A percentile compares a stretch with the other conserved stretches of the same genome.
Evolutionary conservation across 495 filamentous ascomycete genomes (phyloP).

Genomic region (Filosporella fistucella): DNA sequence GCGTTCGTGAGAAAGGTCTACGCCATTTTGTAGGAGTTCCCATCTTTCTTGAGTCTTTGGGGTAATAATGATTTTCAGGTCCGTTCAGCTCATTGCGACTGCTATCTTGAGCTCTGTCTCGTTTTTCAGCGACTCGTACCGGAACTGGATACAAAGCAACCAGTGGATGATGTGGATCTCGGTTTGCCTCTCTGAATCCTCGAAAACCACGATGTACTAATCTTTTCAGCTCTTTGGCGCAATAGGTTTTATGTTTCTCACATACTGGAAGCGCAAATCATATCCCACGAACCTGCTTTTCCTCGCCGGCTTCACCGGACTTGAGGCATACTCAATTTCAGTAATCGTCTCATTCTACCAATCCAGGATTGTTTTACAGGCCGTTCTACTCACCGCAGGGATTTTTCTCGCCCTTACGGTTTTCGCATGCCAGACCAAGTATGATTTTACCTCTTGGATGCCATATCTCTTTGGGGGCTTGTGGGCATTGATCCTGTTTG

Average conservation of each 20-base stretch:
- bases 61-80: slow-evolving; percentile 46
- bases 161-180: slow-evolving; percentile 81
- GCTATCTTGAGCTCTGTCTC: slow-evolving; percentile 74
- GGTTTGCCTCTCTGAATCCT: slow-evolving; percentile 25
- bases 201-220: slow-evolving; percentile 3
- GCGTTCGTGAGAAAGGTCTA: slow-evolving; percentile 96
- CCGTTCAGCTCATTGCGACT: slow-evolving; percentile 84
- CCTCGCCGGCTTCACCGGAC: slow-evolving; percentile 81
- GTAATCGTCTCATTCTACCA: slow-evolving; percentile 89
- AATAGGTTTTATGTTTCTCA: slow-evolving; percentile 47
- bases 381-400: slow-evolving; percentile 82
- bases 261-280: slow-evolving; percentile 96
- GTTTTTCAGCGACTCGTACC: slow-evolving; percentile 79
- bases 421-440: slow-evolving; percentile 96
- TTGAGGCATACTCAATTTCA: slow-evolving; percentile 91
- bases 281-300: slow-evolving; percentile 95
- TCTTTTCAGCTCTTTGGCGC: slow-evolving; percentile 14
- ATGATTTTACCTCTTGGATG: slow-evolving; percentile 96
- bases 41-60: neutral
- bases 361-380: slow-evolving; percentile 76
- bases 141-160: slow-evolving; percentile 80
- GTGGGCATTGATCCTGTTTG: slow-evolving; percentile 87
- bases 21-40: slow-evolving; percentile 64
- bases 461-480: slow-evolving; percentile 89
- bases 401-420: slow-evolving; percentile 91